phyloP scores from a whole-genome alignment of 495 filamentous ascomycete genomes.

The Hypoxylon fuscum region DNA sequence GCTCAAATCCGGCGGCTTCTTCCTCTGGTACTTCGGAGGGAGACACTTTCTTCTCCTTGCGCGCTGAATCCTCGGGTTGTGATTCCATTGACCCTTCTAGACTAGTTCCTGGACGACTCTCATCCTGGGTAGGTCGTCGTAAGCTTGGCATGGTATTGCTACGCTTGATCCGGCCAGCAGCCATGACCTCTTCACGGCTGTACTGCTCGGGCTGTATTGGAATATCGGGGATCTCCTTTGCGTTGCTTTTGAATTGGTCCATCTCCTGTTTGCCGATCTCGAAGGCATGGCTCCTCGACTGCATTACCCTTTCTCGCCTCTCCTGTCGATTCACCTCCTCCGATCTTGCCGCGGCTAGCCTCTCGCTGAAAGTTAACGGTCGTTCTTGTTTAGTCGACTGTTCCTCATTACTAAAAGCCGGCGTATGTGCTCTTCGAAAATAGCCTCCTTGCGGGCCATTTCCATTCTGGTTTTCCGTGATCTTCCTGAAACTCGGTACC shows the following conservation, averaged over 20 bases:
- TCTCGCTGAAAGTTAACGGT: conserved; percentile 83
- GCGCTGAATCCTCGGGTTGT: conserved; percentile 24
- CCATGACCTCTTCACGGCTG: conserved; percentile 71
- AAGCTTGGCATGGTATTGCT: conserved; percentile 63
- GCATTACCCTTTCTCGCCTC: conserved; percentile 61
- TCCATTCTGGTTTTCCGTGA: conserved; percentile 39
- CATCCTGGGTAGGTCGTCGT: conserved; percentile 39
- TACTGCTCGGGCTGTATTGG: conserved; percentile 61
- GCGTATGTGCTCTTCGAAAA: conserved; percentile 54
- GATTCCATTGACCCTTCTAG: conserved; percentile 19
- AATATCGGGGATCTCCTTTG: conserved; percentile 61
- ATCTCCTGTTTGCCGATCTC: conserved; percentile 71
- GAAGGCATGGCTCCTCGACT: conserved; percentile 75
- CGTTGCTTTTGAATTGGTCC: conserved; percentile 69
- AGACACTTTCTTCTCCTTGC: conserved; percentile 20
- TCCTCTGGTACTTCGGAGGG: conserved; percentile 47
- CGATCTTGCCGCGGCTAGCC: conserved; percentile 73
- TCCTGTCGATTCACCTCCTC: conserved; percentile 67
- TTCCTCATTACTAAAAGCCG: conserved; percentile 29
- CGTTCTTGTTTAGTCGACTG: conserved; percentile 44
- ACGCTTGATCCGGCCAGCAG: conserved; percentile 53
- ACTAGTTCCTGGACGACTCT: conserved; percentile 24
- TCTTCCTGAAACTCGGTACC: conserved; percentile 61
- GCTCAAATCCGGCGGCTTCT: conserved; percentile 70
- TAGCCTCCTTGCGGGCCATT: conserved; percentile 48